Conservation (phyloP, 2,329 filamentous ascomycete species). For the Diaporthe humulicola region DNA sequence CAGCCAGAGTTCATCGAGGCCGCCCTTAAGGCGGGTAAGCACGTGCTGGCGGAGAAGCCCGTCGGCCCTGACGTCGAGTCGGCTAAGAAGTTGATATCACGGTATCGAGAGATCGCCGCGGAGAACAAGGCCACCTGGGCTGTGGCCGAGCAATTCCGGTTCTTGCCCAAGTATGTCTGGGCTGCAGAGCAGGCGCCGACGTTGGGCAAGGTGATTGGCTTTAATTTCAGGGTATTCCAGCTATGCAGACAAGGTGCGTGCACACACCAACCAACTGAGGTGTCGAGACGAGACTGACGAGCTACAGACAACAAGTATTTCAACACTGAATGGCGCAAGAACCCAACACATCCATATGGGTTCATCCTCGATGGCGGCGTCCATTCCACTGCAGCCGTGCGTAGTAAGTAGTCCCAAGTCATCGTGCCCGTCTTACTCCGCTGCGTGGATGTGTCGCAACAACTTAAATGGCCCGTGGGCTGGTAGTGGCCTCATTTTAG, state of each 20-base stretch:
- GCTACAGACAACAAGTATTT: slow-evolving; percentile 55
- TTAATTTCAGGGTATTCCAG: slow-evolving; percentile 57
- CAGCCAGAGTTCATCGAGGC: slow-evolving; percentile 70
- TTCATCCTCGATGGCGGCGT: slow-evolving; percentile 81
- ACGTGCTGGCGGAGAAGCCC: slow-evolving; percentile 55
- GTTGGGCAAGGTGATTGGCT: slow-evolving; percentile 64
- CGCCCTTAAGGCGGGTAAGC: slow-evolving; percentile 68
- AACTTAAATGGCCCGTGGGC: not conserved
- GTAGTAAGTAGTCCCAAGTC: slow-evolving; percentile 46
- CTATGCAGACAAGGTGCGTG: slow-evolving; percentile 51
- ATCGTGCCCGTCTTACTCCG: not conserved
- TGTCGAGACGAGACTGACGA: not conserved
- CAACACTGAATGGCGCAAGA: slow-evolving; percentile 71
- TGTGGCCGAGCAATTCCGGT: slow-evolving; percentile 80
- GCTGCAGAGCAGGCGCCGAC: slow-evolving; percentile 62
- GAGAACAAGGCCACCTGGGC: slow-evolving; percentile 58
- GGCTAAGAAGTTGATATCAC: slow-evolving; percentile 54
- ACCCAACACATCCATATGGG: slow-evolving; percentile 77
- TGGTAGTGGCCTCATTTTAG: not conserved
- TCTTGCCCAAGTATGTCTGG: slow-evolving; percentile 66
- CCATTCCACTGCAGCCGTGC: slow-evolving; percentile 73
- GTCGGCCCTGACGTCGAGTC: slow-evolving; percentile 55
- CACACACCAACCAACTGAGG: not conserved
- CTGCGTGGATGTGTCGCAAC: not conserved
- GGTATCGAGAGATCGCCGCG: slow-evolving; percentile 49